Evolutionary conservation across 768 basidiomycete species (phyloP).

Genomic region (Trametes gibbosa): DNA sequence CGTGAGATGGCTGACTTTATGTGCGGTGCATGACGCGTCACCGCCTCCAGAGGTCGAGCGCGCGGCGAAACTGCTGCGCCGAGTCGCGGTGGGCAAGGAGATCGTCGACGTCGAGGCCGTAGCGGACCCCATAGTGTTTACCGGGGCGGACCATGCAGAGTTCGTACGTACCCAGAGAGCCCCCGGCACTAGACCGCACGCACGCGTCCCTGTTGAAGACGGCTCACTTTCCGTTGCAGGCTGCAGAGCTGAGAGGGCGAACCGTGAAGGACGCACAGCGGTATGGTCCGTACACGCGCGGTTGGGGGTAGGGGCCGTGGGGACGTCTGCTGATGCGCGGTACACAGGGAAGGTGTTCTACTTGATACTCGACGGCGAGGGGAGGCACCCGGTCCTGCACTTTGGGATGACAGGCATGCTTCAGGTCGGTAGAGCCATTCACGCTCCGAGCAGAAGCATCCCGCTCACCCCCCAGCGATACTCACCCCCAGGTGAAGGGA

Average conservation of each 20-base stretch:
- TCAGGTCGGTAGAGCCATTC: too few relatives aligned
- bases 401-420: constrained; percentile 90
- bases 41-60: constrained; percentile 61
- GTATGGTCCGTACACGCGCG: constrained; percentile 55
- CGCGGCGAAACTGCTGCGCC: constrained; percentile 54
- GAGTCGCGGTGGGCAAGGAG: constrained; percentile 48
- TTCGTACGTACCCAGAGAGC: constrained; percentile 46
- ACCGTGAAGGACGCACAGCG: constrained; percentile 45
- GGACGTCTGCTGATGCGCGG: neutral
- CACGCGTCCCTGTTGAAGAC: too few relatives aligned
- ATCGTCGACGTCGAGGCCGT: constrained; percentile 56
- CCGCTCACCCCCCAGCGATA: too few relatives aligned
- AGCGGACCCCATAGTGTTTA: constrained; percentile 63
- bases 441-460: too few relatives aligned
- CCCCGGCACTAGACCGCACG: neutral
- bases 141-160: constrained; percentile 49
- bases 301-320: too few relatives aligned
- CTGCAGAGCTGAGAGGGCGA: constrained; percentile 49
- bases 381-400: constrained; percentile 66
- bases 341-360: constrained; percentile 62
- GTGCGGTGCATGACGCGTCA: too few relatives aligned
- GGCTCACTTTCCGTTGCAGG: constrained; percentile 35
- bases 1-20: too few relatives aligned
- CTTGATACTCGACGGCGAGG: constrained; percentile 57
- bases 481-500: constrained; percentile 56